Percentiles rank a stretch among this genome's conserved stretches.
Evolutionary conservation across 352 stramenopile genomes (phyloP).

Genomic region (Plasmopara halstedii): DNA sequence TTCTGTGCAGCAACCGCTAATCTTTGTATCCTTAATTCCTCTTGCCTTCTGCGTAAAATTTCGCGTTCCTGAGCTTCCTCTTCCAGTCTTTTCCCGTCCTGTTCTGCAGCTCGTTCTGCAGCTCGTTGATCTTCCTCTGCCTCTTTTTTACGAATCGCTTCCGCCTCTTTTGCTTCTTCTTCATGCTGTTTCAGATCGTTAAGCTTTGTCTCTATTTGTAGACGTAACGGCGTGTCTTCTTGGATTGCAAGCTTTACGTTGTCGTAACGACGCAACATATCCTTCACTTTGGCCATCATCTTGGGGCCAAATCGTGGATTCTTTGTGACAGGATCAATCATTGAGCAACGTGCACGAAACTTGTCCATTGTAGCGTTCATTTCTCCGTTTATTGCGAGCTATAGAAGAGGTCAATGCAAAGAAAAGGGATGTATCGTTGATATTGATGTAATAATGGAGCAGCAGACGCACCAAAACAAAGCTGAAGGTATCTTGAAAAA

Average conservation of each 20-base stretch:
- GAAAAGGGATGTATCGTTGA: not conserved
- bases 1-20: slow-evolving; percentile 49
- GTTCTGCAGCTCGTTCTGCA: slow-evolving; percentile 7
- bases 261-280: slow-evolving; percentile 48
- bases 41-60: slow-evolving; percentile 9
- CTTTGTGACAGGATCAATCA: slow-evolving; percentile 68
- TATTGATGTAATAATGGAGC: not conserved
- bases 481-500: slow-evolving; percentile 13
- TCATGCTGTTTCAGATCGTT: slow-evolving; percentile 10
- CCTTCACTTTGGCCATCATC: slow-evolving; percentile 58
- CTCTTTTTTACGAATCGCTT: slow-evolving; percentile 6
- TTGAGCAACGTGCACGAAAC: slow-evolving; percentile 38
- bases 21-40: slow-evolving; percentile 26
- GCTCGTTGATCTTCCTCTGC: slow-evolving; percentile 9
- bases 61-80: slow-evolving; percentile 10
- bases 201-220: slow-evolving; percentile 15
- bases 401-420: not conserved
- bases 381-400: slow-evolving; percentile 26
- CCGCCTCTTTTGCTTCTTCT: slow-evolving; percentile 1
- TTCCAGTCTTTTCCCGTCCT: slow-evolving; percentile 17
- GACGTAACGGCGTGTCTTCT: slow-evolving; percentile 18
- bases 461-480: slow-evolving; percentile 25
- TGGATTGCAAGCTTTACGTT: slow-evolving; percentile 24
- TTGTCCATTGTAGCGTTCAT: slow-evolving; percentile 34
- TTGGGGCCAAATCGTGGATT: slow-evolving; percentile 67